Base-by-base conservation (phyloP, 768 basidiomycete species). In the Saitozyma sp. region DNA sequence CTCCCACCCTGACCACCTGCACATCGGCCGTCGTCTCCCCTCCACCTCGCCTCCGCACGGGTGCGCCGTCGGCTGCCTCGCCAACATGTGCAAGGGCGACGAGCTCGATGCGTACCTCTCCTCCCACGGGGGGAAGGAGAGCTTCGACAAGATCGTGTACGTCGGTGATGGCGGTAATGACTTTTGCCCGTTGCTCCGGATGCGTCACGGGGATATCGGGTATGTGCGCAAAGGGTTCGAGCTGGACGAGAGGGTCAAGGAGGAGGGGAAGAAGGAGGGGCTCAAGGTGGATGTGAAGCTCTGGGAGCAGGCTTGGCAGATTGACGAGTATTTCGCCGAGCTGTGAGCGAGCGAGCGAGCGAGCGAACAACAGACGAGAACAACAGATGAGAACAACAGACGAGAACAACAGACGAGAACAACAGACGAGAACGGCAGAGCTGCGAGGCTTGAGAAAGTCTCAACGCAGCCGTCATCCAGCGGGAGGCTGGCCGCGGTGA, bases 61-160 rank as follows among this genome's bases (percentile, higher is more conserved):
- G 8, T 99, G 96, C 80, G 82, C 82, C 50, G 84, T 95, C 56
- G 95, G 95, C 7, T 99, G 96, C 82, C 87, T 88, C 60, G 85
- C 88, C 13, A 98, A 99, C 83, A 96, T 99, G 94, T 99, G 96
- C 84, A 99, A 99, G 83, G 94, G 95, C n/a, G 88, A 91, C 65
- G 96, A 99, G 76, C 84, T 99, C n/a, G 85, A 88, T 9, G 86
- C 86, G 1, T 97, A 89, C 81, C 83, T 95, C 54, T 80, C 82
- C 1, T 81, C 86, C 50, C 82, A 88, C 62, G 82, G 83, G 9
- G 82, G 84, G 14, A 74, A 77, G 60, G 77, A 77, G 9, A 75
- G 81, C 1, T 97, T 84, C 72, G 89, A 93, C 64, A 86, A 89
- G 43, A 83, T 96, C 68, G 83, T 90, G 50, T 99, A 96, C 77